Conservation (phyloP, 495 filamentous ascomycete species). For the Xylaria intraflava region DNA sequence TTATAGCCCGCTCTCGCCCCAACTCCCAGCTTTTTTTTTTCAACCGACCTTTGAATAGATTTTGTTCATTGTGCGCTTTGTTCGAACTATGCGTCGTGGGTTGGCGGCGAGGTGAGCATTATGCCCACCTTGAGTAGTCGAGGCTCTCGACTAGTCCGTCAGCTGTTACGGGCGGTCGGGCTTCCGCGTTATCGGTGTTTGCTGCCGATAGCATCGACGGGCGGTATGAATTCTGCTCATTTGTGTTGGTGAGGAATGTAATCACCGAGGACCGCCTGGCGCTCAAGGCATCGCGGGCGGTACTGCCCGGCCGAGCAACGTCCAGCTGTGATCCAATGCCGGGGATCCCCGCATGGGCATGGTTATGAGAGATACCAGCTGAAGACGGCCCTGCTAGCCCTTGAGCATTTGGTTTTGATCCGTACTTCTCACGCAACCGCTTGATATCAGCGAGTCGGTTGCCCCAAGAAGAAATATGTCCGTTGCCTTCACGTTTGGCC, state of each 20-base stretch:
- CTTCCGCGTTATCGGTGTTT: slow-evolving; percentile 45
- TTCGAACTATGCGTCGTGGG: background rate
- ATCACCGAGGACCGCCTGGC: slow-evolving; percentile 47
- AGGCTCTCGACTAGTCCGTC: slow-evolving; percentile 48
- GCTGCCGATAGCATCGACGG: slow-evolving; percentile 44
- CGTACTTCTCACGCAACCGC: slow-evolving; percentile 62
- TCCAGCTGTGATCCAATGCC: slow-evolving; percentile 19
- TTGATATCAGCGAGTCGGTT: slow-evolving; percentile 80
- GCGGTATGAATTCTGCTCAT: slow-evolving; percentile 44
- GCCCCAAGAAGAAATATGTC: slow-evolving; percentile 85
- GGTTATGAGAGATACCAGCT: slow-evolving; percentile 32
- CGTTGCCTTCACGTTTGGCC: slow-evolving; percentile 67
- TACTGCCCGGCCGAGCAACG: slow-evolving; percentile 31
- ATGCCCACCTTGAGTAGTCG: slow-evolving; percentile 58
- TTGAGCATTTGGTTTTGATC: slow-evolving; percentile 21
- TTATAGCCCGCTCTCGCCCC: slow-evolving; percentile 11
- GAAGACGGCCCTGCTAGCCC: slow-evolving; percentile 26
- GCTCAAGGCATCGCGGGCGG: slow-evolving; percentile 45
- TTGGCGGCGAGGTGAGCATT: slow-evolving; percentile 6
- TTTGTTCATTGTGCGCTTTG: background rate
- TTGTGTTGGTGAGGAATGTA: slow-evolving; percentile 43
- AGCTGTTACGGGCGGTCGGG: slow-evolving; percentile 30
- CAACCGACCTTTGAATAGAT: background rate
- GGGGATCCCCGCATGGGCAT: slow-evolving; percentile 3
- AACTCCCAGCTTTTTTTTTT: slow-evolving; percentile 15